Percentiles rank a stretch among this genome's conserved stretches.
Evolutionary conservation across 805 yeast genomes (phyloP).

Genomic region (Lachancea cidri): DNA sequence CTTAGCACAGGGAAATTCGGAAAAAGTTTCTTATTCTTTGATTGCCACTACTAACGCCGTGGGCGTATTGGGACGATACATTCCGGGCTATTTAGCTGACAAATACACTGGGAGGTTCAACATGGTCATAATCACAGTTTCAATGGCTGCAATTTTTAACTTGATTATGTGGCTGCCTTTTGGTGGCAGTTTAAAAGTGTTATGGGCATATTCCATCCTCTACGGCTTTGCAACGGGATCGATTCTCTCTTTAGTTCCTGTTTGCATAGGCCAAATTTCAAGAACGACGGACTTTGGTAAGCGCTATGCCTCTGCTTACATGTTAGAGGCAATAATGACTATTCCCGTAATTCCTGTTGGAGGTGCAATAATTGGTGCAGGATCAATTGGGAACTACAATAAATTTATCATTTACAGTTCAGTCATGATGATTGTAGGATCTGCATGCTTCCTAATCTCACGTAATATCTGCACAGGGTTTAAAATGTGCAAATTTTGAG

Average conservation of each 20-base stretch:
- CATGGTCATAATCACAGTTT: constrained; percentile 38
- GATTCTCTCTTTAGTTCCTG: constrained; percentile 52
- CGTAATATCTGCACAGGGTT: constrained; percentile 43
- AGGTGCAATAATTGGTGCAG: constrained; percentile 41
- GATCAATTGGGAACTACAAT: constrained; percentile 33
- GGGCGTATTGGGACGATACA: constrained; percentile 42
- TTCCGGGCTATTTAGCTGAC: constrained; percentile 44
- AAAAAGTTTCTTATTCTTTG: constrained; percentile 41
- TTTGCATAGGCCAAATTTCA: constrained; percentile 55
- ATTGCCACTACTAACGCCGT: constrained; percentile 43
- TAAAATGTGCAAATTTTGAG: constrained; percentile 32
- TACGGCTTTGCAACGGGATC: constrained; percentile 57
- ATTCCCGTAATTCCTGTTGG: constrained; percentile 47
- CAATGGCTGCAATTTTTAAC: constrained; percentile 33
- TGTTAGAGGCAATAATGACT: constrained; percentile 48
- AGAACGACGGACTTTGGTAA: constrained; percentile 50
- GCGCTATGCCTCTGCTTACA: constrained; percentile 53
- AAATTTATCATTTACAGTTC: constrained; percentile 43
- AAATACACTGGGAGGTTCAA: constrained; percentile 47
- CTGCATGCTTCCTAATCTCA: constrained; percentile 36
- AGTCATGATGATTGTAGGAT: constrained; percentile 36
- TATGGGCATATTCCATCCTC: constrained; percentile 42
- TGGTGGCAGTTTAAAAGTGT: constrained; percentile 33
- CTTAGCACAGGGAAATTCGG: constrained; percentile 41
- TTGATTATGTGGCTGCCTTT: constrained; percentile 41